phyloP scores from a whole-genome alignment of 331 rosid genomes.

The Spiraea crenata region DNA sequence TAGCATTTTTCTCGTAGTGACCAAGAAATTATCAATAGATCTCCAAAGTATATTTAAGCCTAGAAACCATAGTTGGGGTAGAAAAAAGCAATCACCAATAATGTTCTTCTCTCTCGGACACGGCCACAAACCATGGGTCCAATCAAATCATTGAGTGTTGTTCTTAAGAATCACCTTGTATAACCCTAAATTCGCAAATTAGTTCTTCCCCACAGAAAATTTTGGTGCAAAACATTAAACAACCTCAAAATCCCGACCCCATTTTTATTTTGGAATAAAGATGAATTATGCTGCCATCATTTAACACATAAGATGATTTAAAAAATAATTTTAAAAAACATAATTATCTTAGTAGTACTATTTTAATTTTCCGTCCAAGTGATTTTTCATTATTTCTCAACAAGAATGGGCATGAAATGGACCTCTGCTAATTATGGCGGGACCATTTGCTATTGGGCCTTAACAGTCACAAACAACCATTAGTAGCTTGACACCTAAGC shows the following conservation, averaged over 20 bases:
- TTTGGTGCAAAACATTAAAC: background rate
- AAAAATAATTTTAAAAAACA: too few species aligned
- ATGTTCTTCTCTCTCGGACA: background rate
- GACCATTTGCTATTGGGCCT: background rate
- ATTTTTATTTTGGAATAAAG: background rate
- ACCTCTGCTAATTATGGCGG: background rate
- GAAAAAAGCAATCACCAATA: background rate
- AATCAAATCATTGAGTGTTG: background rate
- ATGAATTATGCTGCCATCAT: background rate
- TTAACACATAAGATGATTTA: too few species aligned
- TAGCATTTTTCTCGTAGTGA: too few species aligned
- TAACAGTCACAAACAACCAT: background rate
- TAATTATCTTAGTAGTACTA: too few species aligned
- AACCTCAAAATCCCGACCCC: too few species aligned
- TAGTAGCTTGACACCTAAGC: conserved; percentile 7
- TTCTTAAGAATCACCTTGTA: too few species aligned
- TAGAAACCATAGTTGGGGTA: background rate
- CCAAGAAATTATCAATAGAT: too few species aligned
- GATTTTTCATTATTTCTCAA: background rate
- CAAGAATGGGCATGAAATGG: background rate
- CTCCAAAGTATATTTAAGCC: too few species aligned
- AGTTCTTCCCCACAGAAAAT: background rate
- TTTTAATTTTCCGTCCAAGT: background rate
- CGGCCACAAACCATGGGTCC: background rate
- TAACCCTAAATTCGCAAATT: background rate